phyloP scores from a whole-genome alignment of 1,284 basidiomycete genomes.

The Ustilago nuda region DNA sequence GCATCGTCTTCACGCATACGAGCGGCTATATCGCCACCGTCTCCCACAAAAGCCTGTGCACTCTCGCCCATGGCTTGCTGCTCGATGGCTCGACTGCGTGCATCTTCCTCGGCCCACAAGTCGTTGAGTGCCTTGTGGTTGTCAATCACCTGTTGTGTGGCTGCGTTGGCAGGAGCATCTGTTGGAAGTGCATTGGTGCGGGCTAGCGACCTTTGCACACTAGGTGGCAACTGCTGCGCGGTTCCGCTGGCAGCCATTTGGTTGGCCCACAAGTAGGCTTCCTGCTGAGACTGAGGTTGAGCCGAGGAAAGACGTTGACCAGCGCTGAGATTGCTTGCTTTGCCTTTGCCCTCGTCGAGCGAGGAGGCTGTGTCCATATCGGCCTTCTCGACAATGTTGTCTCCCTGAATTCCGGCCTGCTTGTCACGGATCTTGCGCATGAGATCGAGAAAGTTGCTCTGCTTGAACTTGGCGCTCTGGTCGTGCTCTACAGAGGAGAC shows the following conservation, averaged over 20 bases:
- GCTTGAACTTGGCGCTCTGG: slow-evolving; percentile 84
- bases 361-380: slow-evolving; percentile 8
- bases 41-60: slow-evolving; percentile 56
- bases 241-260: slow-evolving; percentile 39
- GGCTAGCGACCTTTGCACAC: slow-evolving; percentile 33
- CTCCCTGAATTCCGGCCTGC: slow-evolving; percentile 84
- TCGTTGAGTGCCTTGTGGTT: slow-evolving; percentile 55
- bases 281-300: slow-evolving; percentile 42
- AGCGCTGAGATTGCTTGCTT: slow-evolving; percentile 25
- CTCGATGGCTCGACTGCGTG: slow-evolving; percentile 49
- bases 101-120: slow-evolving; percentile 67
- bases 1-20: slow-evolving; percentile 65
- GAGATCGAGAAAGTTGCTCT: slow-evolving; percentile 86
- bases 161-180: slow-evolving; percentile 6
- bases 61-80: slow-evolving; percentile 30
- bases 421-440: slow-evolving; percentile 87
- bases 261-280: slow-evolving; percentile 49
- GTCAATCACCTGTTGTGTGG: slow-evolving; percentile 32
- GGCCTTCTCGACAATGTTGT: slow-evolving; percentile 75
- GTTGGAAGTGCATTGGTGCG: slow-evolving; percentile 23
- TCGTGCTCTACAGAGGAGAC: slow-evolving; percentile 72
- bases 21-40: slow-evolving; percentile 59
- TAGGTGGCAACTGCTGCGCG: slow-evolving; percentile 36
- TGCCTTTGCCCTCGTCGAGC: slow-evolving; percentile 55
- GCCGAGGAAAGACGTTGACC: background rate